phyloP scores from a whole-genome alignment of 2,329 filamentous ascomycete genomes.

The Talaromyces sp. region DNA sequence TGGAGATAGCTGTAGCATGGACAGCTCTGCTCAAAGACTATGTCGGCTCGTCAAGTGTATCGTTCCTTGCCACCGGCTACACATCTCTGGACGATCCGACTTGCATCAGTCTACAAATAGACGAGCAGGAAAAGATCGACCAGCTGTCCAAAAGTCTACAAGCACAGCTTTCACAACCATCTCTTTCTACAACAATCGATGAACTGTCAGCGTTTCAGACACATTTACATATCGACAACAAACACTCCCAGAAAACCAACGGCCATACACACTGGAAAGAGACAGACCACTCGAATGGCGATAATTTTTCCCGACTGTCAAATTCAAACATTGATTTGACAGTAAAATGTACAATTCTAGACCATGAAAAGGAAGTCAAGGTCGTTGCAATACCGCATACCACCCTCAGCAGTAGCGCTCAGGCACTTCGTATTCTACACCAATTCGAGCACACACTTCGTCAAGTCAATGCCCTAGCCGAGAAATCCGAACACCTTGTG shows the following conservation, averaged over 20 bases:
- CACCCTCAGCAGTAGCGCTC: neutral
- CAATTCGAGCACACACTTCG: neutral
- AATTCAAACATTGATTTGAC: neutral
- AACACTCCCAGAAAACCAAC: neutral
- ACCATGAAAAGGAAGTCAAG: neutral
- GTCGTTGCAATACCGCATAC: neutral
- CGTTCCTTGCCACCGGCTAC: neutral
- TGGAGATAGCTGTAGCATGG: neutral
- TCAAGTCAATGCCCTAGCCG: neutral
- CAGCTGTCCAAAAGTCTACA: neutral
- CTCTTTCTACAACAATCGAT: neutral
- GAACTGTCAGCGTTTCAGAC: neutral
- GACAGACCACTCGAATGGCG: neutral
- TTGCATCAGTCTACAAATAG: neutral
- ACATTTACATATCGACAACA: neutral
- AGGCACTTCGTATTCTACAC: neutral
- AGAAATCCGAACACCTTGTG: neutral
- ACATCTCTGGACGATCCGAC: neutral
- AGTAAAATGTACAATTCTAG: neutral
- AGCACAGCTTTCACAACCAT: neutral
- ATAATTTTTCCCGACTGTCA: too few relatives aligned
- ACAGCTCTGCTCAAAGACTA: constrained; percentile 6
- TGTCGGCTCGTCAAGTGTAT: constrained; percentile 1
- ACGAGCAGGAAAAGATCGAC: neutral
- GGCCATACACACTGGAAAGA: too few relatives aligned